Conservation (phyloP, 2,329 filamentous ascomycete genomes). For the Colletotrichum sp. region DNA sequence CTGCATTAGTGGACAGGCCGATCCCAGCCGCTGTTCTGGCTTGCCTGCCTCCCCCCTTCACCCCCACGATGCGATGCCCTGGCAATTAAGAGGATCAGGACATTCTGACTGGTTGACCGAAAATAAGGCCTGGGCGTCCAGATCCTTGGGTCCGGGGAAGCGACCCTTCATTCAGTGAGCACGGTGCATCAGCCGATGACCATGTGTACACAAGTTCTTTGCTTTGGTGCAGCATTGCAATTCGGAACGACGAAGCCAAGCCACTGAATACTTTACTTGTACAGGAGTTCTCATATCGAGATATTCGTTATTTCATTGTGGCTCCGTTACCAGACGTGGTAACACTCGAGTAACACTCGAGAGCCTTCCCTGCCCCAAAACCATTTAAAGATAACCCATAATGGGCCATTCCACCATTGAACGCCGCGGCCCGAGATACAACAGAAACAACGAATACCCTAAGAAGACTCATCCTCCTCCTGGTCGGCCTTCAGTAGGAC, state of each 20-base stretch:
- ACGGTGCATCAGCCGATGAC: background rate
- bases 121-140: background rate
- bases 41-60: background rate
- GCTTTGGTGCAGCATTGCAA: background rate
- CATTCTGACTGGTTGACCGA: background rate
- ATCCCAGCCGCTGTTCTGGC: background rate
- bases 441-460: conserved; percentile 22
- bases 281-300: background rate
- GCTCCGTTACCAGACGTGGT: background rate
- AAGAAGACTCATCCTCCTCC: conserved; percentile 59
- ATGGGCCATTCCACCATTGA: background rate
- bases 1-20: background rate
- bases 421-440: conserved; percentile 8
- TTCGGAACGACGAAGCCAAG: background rate
- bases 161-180: background rate
- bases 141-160: background rate
- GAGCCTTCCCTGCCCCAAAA: background rate
- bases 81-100: background rate
- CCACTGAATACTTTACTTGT: background rate
- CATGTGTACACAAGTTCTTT: background rate
- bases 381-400: background rate
- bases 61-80: background rate
- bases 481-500: conserved; percentile 55
- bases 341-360: background rate
- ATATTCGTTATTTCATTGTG: background rate